Conservation (phyloP, 2,329 filamentous ascomycete species). For the Hymenoscyphus linearis region DNA sequence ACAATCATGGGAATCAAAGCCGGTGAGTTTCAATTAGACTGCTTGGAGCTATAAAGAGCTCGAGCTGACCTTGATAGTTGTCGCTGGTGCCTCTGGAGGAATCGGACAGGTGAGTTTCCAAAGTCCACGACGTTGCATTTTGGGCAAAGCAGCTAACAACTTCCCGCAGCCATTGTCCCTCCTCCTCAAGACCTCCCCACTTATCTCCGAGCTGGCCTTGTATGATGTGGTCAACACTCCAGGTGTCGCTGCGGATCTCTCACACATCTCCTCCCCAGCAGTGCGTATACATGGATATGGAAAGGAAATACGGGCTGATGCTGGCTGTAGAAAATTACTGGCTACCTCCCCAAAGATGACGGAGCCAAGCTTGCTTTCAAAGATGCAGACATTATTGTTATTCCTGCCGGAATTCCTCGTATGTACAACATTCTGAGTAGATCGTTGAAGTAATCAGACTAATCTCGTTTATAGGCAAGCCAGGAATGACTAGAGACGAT, state of each 20-base stretch:
- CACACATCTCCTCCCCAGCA: slow-evolving; percentile 90
- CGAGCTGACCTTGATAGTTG: slow-evolving; percentile 44
- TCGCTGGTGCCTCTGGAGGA: slow-evolving; percentile 95
- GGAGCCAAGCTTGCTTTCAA: slow-evolving; percentile 85
- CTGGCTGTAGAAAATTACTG: slow-evolving; percentile 65
- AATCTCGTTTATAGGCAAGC: slow-evolving; percentile 67
- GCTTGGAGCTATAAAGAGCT: not conserved
- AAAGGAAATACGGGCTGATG: slow-evolving; percentile 34
- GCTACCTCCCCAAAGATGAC: slow-evolving; percentile 80
- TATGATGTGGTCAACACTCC: slow-evolving; percentile 99
- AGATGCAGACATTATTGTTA: slow-evolving; percentile 92
- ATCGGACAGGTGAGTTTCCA: slow-evolving; percentile 60
- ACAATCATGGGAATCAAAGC: slow-evolving; percentile 52
- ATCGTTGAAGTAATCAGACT: slow-evolving; percentile 5
- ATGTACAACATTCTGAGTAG: slow-evolving; percentile 37
- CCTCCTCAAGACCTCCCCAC: slow-evolving; percentile 83
- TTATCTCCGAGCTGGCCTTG: slow-evolving; percentile 86
- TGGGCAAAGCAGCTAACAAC: slow-evolving; percentile 13
- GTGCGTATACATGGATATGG: slow-evolving; percentile 44
- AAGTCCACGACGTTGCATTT: not conserved
- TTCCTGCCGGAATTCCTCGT: slow-evolving; percentile 97
- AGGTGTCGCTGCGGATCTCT: slow-evolving; percentile 92
- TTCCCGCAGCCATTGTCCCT: slow-evolving; percentile 78
- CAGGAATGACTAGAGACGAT: slow-evolving; percentile 98
- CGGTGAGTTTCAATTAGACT: slow-evolving; percentile 39